Base-by-base conservation (phyloP, 768 basidiomycete genomes). In the Trametes punicea region DNA sequence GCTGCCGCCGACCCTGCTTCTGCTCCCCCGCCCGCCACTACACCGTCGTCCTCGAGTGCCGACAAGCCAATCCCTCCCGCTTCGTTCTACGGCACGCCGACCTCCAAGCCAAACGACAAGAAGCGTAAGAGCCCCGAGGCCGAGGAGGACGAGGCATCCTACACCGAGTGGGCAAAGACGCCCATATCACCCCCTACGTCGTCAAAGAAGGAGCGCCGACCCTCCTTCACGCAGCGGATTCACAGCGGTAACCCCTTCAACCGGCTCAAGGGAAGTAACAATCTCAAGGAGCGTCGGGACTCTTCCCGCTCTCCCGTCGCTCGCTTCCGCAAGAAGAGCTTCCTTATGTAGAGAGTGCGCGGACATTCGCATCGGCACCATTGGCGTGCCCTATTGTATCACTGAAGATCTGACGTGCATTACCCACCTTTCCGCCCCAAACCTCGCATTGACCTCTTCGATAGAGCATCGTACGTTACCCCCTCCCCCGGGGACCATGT, bases 121-220 rank as follows among this genome's bases (percentile, higher is more conserved):
- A 78, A 78, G 59, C 74, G 78, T 34, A 78, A 79, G 63, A 71
- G 70, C 18, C 67, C 69, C 8, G 70, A 70, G 34, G 59, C 61
- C 10, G 71, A 70, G 34, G 71, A 72, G 30, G 65, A 69, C 27
- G 62, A 67, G 45, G 52, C 34, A 8, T 52, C 64, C 46, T 49
- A 51, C 13, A 65, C 62, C 15, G 31, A 46, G 10, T 67, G 58
- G 60, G 65, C 59, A 13, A 57, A 60, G 21, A 61, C 62, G 18
- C 65, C 62, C 2, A 34, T 63, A 33, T 51, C 59, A 2, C 56
- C 60, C 4, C 41, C 51, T 2, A 11, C 46, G 4, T 56, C 55
- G 50, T 52, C 57, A 6, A 56, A 50, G 34, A 62, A 47, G 36
- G 46, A 40, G 33, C 55, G 51, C 26, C 45, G 49, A 13, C 25